Conservation (phyloP, 495 filamentous ascomycete genomes). For the Penicillium argentinense region DNA sequence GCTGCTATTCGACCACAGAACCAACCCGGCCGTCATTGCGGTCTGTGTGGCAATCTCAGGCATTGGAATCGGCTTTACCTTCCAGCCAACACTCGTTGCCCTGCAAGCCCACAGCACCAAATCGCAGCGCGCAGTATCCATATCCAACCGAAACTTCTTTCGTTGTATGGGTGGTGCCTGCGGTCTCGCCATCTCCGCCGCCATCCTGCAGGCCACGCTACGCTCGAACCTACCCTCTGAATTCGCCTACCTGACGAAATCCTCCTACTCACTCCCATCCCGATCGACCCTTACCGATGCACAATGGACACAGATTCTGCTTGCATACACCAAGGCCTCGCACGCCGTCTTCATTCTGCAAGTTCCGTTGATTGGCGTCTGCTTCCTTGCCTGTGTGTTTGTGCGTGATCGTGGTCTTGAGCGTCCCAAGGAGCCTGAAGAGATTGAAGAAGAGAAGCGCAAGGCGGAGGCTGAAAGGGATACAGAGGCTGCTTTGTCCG, state of each 20-base stretch:
- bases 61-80: slow-evolving; percentile 55
- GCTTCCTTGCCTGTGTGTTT: slow-evolving; percentile 51
- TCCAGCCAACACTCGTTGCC: slow-evolving; percentile 64
- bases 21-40: slow-evolving; percentile 49
- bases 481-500: slow-evolving; percentile 16
- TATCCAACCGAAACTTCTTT: slow-evolving; percentile 63
- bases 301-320: slow-evolving; percentile 43
- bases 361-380: slow-evolving; percentile 54
- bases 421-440: slow-evolving; percentile 46
- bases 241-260: slow-evolving; percentile 41
- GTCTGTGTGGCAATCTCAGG: slow-evolving; percentile 55
- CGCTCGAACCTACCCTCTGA: slow-evolving; percentile 41
- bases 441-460: slow-evolving; percentile 33
- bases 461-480: slow-evolving; percentile 21
- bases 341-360: slow-evolving; percentile 54
- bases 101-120: slow-evolving; percentile 60
- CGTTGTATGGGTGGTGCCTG: slow-evolving; percentile 59
- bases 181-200: slow-evolving; percentile 60
- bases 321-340: slow-evolving; percentile 52
- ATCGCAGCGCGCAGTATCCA: slow-evolving; percentile 59
- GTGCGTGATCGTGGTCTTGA: slow-evolving; percentile 55
- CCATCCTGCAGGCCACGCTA: slow-evolving; percentile 53
- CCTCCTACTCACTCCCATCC: slow-evolving; percentile 43
- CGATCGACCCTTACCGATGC: slow-evolving; percentile 28
- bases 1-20: slow-evolving; percentile 47